phyloP scores from a whole-genome alignment of 2,329 filamentous ascomycete species.

The Exophiala bonariae region DNA sequence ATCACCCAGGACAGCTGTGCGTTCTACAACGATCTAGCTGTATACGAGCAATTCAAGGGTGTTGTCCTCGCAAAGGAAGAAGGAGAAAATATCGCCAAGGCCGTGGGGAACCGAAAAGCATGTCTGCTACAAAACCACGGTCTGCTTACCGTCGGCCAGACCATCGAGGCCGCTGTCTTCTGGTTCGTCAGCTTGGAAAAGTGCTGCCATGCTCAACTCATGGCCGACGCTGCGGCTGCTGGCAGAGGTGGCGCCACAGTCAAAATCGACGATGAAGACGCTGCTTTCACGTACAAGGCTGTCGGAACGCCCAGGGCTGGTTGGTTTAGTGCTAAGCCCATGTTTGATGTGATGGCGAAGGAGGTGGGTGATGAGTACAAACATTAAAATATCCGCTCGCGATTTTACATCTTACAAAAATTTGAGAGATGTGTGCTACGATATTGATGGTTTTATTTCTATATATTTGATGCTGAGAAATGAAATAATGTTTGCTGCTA shows the following conservation, averaged over 20 bases:
- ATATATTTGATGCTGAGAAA: no score
- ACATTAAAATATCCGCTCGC: not conserved
- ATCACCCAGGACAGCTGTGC: slow-evolving; percentile 47
- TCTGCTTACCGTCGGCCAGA: slow-evolving; percentile 45
- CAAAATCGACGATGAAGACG: slow-evolving; percentile 68
- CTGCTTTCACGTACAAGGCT: slow-evolving; percentile 65
- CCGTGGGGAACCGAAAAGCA: slow-evolving; percentile 53
- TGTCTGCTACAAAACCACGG: slow-evolving; percentile 54
- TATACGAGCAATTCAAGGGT: slow-evolving; percentile 56
- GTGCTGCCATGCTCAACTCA: slow-evolving; percentile 53
- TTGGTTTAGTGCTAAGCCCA: slow-evolving; percentile 69
- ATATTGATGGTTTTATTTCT: no score
- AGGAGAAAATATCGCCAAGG: slow-evolving; percentile 52
- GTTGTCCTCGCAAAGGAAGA: slow-evolving; percentile 55
- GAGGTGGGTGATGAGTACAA: slow-evolving; percentile 57
- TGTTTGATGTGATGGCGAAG: slow-evolving; percentile 68
- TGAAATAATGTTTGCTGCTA: no score
- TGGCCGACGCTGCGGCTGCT: slow-evolving; percentile 54
- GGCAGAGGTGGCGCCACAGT: slow-evolving; percentile 64
- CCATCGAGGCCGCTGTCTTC: slow-evolving; percentile 53
- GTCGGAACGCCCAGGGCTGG: slow-evolving; percentile 63
- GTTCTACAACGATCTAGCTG: slow-evolving; percentile 51
- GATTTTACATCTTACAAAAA: not conserved
- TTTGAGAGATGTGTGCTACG: no score
- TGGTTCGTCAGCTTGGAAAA: slow-evolving; percentile 57